Conservation (phyloP, 192 early-diverging fungal genomes). For the Coemansia sp. region DNA sequence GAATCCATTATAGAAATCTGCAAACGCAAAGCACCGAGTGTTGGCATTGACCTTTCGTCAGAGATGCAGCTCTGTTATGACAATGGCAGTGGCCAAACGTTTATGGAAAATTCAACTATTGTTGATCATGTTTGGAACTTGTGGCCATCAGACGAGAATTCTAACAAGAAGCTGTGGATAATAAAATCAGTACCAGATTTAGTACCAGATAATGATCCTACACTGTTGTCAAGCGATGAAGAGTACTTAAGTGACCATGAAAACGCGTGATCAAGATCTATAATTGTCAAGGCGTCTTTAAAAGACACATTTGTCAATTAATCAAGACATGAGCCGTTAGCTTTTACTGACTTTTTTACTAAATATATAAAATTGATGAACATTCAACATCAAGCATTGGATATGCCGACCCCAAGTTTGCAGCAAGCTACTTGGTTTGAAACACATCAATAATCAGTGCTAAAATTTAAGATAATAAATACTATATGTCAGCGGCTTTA, state of each 20-base stretch:
- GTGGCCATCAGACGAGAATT: neutral
- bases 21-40: too few relatives aligned
- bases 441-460: neutral
- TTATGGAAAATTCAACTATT: neutral
- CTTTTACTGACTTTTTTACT: too few relatives aligned
- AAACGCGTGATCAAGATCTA: too few relatives aligned
- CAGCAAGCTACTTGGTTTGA: too few relatives aligned
- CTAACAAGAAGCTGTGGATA: too few relatives aligned
- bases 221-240: too few relatives aligned
- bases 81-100: neutral
- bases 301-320: neutral
- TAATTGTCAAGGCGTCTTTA: neutral
- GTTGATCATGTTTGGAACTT: too few relatives aligned
- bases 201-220: too few relatives aligned
- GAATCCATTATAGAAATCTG: neutral
- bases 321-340: too few relatives aligned
- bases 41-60: neutral
- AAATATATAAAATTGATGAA: too few relatives aligned
- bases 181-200: too few relatives aligned
- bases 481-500: conserved; percentile 8
- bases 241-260: too few relatives aligned
- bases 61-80: neutral
- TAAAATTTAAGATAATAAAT: neutral
- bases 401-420: neutral
- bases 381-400: neutral